Percentiles rank a stretch among this genome's conserved stretches.
phyloP scores from a whole-genome alignment of 2,329 filamentous ascomycete genomes.

The Clarireedia homoeocarpa region DNA sequence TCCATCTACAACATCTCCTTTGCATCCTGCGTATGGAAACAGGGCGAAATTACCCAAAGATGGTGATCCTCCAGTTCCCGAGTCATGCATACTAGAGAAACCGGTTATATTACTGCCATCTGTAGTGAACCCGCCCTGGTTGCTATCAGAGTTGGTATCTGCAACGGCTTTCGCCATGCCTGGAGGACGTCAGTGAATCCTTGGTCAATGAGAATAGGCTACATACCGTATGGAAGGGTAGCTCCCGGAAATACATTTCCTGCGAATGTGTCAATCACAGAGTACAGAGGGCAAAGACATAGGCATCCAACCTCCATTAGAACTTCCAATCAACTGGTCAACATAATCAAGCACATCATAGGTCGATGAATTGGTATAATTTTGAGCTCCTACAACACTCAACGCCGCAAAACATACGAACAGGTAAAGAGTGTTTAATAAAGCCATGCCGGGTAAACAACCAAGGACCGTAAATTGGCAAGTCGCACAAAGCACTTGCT shows the following conservation, averaged over 20 bases:
- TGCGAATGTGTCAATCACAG: constrained; percentile 5
- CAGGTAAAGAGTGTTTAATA: neutral
- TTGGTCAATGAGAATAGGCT: neutral
- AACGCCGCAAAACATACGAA: constrained; percentile 1
- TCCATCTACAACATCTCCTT: constrained; percentile 50
- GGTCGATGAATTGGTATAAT: constrained; percentile 13
- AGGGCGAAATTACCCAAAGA: constrained; percentile 68
- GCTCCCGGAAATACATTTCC: constrained; percentile 48
- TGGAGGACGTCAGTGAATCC: constrained; percentile 14
- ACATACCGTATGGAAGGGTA: constrained; percentile 41
- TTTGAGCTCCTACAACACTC: constrained; percentile 11
- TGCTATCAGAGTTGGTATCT: constrained; percentile 43
- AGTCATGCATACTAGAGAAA: constrained; percentile 34
- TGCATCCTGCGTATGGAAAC: constrained; percentile 57
- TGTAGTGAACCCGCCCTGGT: constrained; percentile 48
- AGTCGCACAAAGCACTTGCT: neutral
- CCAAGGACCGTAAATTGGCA: neutral
- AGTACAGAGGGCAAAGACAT: neutral
- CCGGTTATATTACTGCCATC: constrained; percentile 32
- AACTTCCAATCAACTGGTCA: constrained; percentile 47
- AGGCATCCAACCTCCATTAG: constrained; percentile 39
- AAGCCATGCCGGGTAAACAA: constrained; percentile 8
- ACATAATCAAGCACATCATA: constrained; percentile 35
- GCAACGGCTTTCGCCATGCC: constrained; percentile 45
- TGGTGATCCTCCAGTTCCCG: constrained; percentile 41